These are phyloP conservation scores for Neofusicoccum parvum DNA, from an alignment of 2,329 filamentous ascomycete genomes.

Conservation along the genomic window DNA sequence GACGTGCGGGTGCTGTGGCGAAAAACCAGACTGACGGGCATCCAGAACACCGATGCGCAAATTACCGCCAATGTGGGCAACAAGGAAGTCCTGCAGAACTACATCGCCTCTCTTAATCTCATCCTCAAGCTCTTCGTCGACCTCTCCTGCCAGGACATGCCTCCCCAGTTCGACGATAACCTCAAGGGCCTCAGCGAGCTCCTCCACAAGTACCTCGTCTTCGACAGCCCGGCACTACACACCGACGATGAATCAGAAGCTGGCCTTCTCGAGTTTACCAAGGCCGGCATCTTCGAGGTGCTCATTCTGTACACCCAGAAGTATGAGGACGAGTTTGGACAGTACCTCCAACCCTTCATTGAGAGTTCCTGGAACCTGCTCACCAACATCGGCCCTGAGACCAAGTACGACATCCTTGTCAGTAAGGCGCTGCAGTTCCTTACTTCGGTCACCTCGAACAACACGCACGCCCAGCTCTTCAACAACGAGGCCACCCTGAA, in stretches of 20 bases:
- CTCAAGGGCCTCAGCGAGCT: constrained; percentile 74
- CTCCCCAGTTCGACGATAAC: constrained; percentile 91
- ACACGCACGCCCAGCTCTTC: constrained; percentile 80
- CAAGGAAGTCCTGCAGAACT: constrained; percentile 71
- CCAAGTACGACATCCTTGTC: constrained; percentile 91
- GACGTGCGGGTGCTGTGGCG: not conserved
- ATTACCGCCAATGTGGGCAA: constrained; percentile 76
- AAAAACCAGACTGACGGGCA: not conserved
- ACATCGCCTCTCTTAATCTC: constrained; percentile 84
- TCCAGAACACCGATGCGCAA: constrained; percentile 65
- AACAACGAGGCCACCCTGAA: constrained; percentile 77
- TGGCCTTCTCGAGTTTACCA: constrained; percentile 80
- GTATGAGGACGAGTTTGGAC: constrained; percentile 90
- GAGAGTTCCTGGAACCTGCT: constrained; percentile 88
- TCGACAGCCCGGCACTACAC: constrained; percentile 78
- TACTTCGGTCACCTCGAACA: constrained; percentile 80
- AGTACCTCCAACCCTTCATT: constrained; percentile 80
- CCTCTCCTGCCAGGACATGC: constrained; percentile 94
- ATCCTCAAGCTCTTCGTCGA: constrained; percentile 93
- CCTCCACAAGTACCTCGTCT: constrained; percentile 90
- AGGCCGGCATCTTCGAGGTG: constrained; percentile 90
- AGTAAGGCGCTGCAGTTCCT: constrained; percentile 94
- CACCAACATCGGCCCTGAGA: constrained; percentile 81
- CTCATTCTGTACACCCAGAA: constrained; percentile 91
- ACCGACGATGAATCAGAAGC: constrained; percentile 90